phyloP scores from a whole-genome alignment of 2,329 filamentous ascomycete species.

The Chrysosporium keratinophilum region DNA sequence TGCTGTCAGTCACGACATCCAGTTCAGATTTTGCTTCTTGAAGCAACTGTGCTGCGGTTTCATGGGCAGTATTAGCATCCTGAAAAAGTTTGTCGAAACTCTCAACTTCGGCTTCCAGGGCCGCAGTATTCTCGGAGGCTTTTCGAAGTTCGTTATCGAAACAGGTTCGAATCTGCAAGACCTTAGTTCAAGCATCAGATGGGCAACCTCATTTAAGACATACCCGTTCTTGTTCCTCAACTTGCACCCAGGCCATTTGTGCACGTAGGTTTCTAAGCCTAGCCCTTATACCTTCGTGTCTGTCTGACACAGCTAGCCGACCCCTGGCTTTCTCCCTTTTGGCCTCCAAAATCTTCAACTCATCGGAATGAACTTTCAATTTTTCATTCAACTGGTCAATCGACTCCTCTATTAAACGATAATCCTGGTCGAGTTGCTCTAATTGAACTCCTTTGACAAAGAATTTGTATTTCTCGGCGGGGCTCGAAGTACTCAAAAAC shows the following conservation, averaged over 20 bases:
- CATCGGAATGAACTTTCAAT: conserved; percentile 50
- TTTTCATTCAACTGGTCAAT: conserved; percentile 62
- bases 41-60: conserved; percentile 34
- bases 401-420: conserved; percentile 68
- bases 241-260: conserved; percentile 79
- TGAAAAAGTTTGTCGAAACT: conserved; percentile 40
- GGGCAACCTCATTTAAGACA: conserved; percentile 8
- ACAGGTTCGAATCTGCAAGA: conserved; percentile 24
- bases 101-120: conserved; percentile 35
- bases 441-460: conserved; percentile 92
- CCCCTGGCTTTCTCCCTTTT: conserved; percentile 52
- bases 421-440: conserved; percentile 84
- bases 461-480: conserved; percentile 85
- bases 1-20: conserved; percentile 39
- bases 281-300: conserved; percentile 54
- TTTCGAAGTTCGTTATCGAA: conserved; percentile 29
- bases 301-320: conserved; percentile 55
- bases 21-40: conserved; percentile 38
- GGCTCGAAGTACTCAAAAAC: conserved; percentile 76
- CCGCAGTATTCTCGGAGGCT: conserved; percentile 41
- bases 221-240: conserved; percentile 60
- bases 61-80: conserved; percentile 29
- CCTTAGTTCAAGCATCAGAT: background rate
- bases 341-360: conserved; percentile 51
- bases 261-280: conserved; percentile 50